phyloP scores from a whole-genome alignment of 495 filamentous ascomycete genomes.

The Chaetomium fimeti region DNA sequence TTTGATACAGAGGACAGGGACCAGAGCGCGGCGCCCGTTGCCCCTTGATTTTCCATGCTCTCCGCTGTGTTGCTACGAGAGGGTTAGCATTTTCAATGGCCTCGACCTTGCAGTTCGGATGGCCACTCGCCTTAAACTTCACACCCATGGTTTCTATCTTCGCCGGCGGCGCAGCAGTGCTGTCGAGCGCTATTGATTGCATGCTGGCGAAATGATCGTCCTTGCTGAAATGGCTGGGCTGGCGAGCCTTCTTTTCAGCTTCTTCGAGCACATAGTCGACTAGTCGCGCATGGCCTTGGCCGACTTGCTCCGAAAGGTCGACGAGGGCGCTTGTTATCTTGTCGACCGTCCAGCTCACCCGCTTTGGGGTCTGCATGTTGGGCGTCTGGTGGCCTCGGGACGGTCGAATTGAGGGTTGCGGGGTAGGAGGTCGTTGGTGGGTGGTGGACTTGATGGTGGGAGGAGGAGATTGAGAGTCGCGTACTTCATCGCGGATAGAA shows the following conservation, averaged over 20 bases:
- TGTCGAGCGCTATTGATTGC: conserved; percentile 29
- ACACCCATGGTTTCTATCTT: conserved; percentile 34
- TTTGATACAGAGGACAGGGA: conserved; percentile 42
- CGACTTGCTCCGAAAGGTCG: conserved; percentile 35
- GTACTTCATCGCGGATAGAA: conserved; percentile 13
- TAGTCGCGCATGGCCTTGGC: conserved; percentile 40
- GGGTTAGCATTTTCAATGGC: conserved; percentile 16
- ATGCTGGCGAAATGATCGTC: conserved; percentile 44
- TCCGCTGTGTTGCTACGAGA: conserved; percentile 32
- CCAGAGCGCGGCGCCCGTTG: conserved; percentile 34
- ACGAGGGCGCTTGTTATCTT: conserved; percentile 37
- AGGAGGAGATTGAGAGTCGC: conserved; percentile 23
- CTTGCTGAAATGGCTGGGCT: conserved; percentile 37
- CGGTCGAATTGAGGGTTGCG: conserved; percentile 14
- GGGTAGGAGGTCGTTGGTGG: conserved; percentile 14
- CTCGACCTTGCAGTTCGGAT: not conserved
- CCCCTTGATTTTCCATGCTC: conserved; percentile 41
- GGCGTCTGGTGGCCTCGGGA: conserved; percentile 32
- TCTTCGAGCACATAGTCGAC: conserved; percentile 42
- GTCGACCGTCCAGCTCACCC: conserved; percentile 38
- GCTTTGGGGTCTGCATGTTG: conserved; percentile 36
- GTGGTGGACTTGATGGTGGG: not conserved
- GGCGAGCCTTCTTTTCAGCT: conserved; percentile 39
- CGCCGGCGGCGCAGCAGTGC: conserved; percentile 13
- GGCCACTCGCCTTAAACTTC: conserved; percentile 42